These are phyloP conservation scores for Picochlorum sp. DNA, from an alignment of 139 green algal species.

Conservation along the genomic window DNA sequence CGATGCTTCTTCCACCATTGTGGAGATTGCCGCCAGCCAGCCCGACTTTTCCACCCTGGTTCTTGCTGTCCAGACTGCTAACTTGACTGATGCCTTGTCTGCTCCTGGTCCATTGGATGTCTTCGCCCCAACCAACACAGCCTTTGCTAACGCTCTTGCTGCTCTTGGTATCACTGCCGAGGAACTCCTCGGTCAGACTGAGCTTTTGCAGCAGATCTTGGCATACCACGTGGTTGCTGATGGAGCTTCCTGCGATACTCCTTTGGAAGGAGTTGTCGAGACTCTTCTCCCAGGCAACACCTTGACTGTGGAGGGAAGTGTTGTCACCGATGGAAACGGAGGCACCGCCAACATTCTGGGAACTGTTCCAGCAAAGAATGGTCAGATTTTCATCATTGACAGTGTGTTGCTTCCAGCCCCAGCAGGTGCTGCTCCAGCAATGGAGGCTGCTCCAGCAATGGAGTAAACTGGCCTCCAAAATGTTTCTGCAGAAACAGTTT, in stretches of 20 bases:
- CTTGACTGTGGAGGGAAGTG: not conserved
- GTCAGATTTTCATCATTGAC: conserved; percentile 17
- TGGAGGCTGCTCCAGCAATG: not conserved
- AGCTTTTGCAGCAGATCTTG: conserved; percentile 22
- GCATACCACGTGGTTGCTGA: conserved; percentile 26
- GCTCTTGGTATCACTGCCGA: conserved; percentile 23
- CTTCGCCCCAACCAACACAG: conserved; percentile 43
- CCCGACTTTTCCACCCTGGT: not conserved
- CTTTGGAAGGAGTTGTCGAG: not conserved
- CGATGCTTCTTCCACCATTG: not conserved
- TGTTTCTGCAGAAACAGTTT: no score
- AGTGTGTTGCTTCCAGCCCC: conserved; percentile 10
- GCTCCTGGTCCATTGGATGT: conserved; percentile 16
- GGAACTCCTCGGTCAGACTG: conserved; percentile 30
- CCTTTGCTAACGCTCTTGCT: conserved; percentile 21
- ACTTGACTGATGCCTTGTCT: not conserved
- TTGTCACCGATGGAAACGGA: not conserved
- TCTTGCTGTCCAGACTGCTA: not conserved
- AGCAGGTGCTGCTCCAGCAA: not conserved
- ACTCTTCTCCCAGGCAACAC: not conserved
- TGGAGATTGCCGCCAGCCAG: not conserved
- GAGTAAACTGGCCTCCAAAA: no score
- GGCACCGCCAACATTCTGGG: conserved; percentile 11
- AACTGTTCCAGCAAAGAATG: conserved; percentile 11
- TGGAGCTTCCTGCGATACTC: conserved; percentile 5